Base-by-base conservation (phyloP, 371 early-diverging fungal genomes). In the Nematocida parisii region DNA sequence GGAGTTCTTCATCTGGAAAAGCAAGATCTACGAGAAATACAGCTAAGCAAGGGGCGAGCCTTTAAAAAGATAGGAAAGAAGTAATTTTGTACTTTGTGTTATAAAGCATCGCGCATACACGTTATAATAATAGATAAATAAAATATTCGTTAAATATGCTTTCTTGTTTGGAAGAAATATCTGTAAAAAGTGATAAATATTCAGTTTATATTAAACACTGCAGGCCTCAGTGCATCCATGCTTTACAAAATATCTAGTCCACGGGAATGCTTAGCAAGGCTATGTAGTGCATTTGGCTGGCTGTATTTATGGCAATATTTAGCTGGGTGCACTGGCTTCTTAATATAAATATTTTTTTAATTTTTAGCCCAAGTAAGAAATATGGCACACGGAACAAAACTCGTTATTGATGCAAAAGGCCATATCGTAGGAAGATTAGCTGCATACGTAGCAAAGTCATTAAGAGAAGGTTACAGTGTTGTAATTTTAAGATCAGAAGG, bases 381-480 rank as follows among this genome's bases (percentile, higher is more conserved):
- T 50, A 64, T 66, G 42, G 58, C 45, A 67, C 40, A 82, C 50
- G 70, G 68, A 82, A 66, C 68, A 58, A 73, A 83, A 66, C 89
- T 96, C 89, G 92, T 98, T 88, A 93, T 99, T 89, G 98, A 99
- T 91, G 99, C 91, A 88, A 95, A 95, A 90, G 98, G 93, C 85
- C 99, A 99, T 89, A 91, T 99, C 81, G 90, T 94, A 85, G 98
- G 99, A 88, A 97, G 97, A 87, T 91, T 99, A 73, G 94, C 97
- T 83, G 92, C 96, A 80, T 92, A 93, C 85, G 92, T 98, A 85
- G 93, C 99, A 87, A 99, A 99, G 92, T 92, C 95, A 89, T 90
- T 94, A 84, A 91, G 98, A 80, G 92, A 91, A 88, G 99, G 99
- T 85, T 94, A 96, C 90, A 92, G 91, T 88, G 92, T 99, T 81